Evolutionary conservation across 495 filamentous ascomycete species (phyloP).

Genomic region (Neurospora sp.): DNA sequence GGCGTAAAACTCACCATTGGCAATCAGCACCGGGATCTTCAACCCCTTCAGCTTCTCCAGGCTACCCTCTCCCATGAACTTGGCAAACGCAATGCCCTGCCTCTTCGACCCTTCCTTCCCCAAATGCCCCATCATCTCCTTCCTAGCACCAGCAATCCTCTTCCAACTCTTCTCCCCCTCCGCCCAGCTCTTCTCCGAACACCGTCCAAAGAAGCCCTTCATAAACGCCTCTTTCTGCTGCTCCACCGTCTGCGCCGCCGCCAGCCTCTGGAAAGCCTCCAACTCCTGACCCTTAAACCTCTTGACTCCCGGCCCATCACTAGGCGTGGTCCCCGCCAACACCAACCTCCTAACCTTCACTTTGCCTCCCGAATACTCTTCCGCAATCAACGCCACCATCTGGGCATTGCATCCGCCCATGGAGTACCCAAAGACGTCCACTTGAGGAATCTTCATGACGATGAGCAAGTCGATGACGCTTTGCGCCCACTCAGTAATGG

Average conservation of each 20-base stretch:
- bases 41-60: constrained; percentile 19
- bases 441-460: constrained; percentile 48
- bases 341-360: constrained; percentile 14
- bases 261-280: constrained; percentile 3
- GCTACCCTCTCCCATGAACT: constrained; percentile 16
- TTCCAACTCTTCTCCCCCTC: constrained; percentile 14
- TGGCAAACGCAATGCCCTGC: constrained; percentile 12
- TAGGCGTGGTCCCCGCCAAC: constrained; percentile 17
- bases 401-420: constrained; percentile 22
- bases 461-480: constrained; percentile 54
- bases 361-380: constrained; percentile 1
- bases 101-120: constrained; percentile 12
- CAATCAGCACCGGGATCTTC: constrained; percentile 24
- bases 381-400: constrained; percentile 11
- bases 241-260: constrained; percentile 2
- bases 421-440: constrained; percentile 31
- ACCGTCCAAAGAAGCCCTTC: constrained; percentile 9
- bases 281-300: constrained; percentile 1
- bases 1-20: constrained; percentile 19
- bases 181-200: constrained; percentile 9
- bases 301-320: constrained; percentile 3
- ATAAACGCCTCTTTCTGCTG: constrained; percentile 9
- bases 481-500: constrained; percentile 26
- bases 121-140: constrained; percentile 8
- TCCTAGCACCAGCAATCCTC: constrained; percentile 7